Evolutionary conservation across 176 grass and related monocot species (phyloP).

Genomic region (Zea mays): Zm-B73-REFERENCE-NAM-5.0 NC_050097.1:1988001-1988500

Average conservation of each 20-base stretch:
- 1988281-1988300: neutral
- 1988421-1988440: too few species aligned
- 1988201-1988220: conserved; percentile 53
- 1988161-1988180: conserved; percentile 95
- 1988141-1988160: conserved; percentile 72
- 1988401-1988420: too few species aligned
- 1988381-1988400: too few species aligned
- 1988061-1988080: conserved; percentile 84
- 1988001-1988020: conserved; percentile 36
- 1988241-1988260: neutral
- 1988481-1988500: neutral
- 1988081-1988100: conserved; percentile 82
- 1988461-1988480: neutral
- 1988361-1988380: too few species aligned
- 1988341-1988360: too few species aligned
- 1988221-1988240: conserved; percentile 1
- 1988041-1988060: conserved; percentile 76
- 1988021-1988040: conserved; percentile 79
- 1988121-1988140: conserved; percentile 81
- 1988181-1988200: conserved; percentile 68
- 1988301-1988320: neutral
- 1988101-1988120: conserved; percentile 85
- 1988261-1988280: neutral
- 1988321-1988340: too few species aligned
- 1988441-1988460: too few species aligned